Percentiles rank a stretch among this genome's conserved stretches.
Evolutionary conservation across 1,284 basidiomycete genomes (phyloP).

Genomic region (Phlebopus sp.): DNA sequence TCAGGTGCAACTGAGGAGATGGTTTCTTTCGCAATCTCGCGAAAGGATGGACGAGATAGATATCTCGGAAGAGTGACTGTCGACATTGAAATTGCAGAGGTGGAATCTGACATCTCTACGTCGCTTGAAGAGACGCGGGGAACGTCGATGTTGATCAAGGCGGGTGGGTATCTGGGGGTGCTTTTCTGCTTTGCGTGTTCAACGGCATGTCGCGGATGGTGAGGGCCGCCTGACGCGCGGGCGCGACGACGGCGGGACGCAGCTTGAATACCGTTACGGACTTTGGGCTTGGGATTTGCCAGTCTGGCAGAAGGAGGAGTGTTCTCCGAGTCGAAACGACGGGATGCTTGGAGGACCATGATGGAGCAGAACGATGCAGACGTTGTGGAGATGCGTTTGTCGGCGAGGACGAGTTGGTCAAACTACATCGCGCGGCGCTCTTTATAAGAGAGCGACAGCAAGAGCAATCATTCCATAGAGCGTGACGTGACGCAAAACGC

Average conservation of each 20-base stretch:
- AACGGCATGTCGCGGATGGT: constrained; percentile 25
- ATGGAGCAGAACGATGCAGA: neutral
- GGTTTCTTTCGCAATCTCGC: constrained; percentile 10
- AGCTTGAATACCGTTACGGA: constrained; percentile 29
- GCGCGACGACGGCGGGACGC: constrained; percentile 31
- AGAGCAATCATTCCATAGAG: constrained; percentile 7
- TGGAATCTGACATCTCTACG: constrained; percentile 3
- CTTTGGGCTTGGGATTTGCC: constrained; percentile 12
- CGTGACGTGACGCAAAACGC: constrained; percentile 30
- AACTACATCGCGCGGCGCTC: constrained; percentile 12
- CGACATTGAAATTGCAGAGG: constrained; percentile 8
- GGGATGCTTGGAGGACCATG: constrained; percentile 18
- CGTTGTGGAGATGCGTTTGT: neutral
- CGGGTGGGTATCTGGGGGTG: neutral
- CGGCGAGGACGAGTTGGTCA: constrained; percentile 8
- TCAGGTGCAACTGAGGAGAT: constrained; percentile 26
- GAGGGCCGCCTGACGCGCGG: constrained; percentile 17
- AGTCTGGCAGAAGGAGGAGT: constrained; percentile 18
- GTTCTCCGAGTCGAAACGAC: constrained; percentile 22
- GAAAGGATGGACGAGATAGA: constrained; percentile 20
- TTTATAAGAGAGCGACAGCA: constrained; percentile 23
- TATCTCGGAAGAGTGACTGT: constrained; percentile 22
- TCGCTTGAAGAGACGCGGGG: constrained; percentile 9
- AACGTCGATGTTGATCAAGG: constrained; percentile 13
- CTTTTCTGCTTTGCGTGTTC: constrained; percentile 24